Base-by-base conservation (phyloP, 495 filamentous ascomycete species). In the Geopyxis carbonaria region DNA sequence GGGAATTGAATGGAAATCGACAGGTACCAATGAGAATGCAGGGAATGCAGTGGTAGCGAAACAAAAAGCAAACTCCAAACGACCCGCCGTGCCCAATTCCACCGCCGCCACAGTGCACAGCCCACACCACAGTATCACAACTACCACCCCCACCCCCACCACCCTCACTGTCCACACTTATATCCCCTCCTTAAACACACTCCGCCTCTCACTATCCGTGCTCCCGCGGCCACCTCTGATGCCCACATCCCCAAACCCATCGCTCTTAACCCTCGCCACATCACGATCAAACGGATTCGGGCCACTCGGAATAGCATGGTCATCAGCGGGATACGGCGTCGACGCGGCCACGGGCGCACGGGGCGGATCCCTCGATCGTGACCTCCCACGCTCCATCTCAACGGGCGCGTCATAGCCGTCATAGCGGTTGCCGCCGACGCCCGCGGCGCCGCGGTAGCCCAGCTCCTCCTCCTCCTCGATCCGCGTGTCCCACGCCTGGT, bases 401-500 rank as follows among this genome's bases (percentile, higher is more conserved):
- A 38, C 20, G n/a, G n/a, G n/a, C n/a, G n/a, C n/a, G n/a, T n/a
- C n/a, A n/a, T n/a, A 14, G 18, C 45, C 54, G 22, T 50, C 29
- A 18, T 27, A n/a, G 8, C 25, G 8, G n/a, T 8, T 5, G n/a
- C n/a, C n/a, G 13, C 41, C 41, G 1, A 20, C 23, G 9, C 41
- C 6, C 22, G 22, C 20, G 14, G 33, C 42, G 22, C 33, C 42
- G 19, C 38, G 16, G 22, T 53, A 53, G 32, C 43, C 50, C 0
- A 45, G 47, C 31, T 64, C 62, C 16, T 63, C 64, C 40, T 69
- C 68, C 15, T 62, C 54, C 0, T 63, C 65, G 3, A 71, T 66
- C 10, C 64, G 45, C 31, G 64, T 46, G 53, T 69, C 65, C 68
- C 68, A 72, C 13, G 68, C 69, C 41, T 68, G 64, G 40, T 72